Conservation (phyloP, 441 rosid genomes). For the Euphorbia schlechtendalii region DNA sequence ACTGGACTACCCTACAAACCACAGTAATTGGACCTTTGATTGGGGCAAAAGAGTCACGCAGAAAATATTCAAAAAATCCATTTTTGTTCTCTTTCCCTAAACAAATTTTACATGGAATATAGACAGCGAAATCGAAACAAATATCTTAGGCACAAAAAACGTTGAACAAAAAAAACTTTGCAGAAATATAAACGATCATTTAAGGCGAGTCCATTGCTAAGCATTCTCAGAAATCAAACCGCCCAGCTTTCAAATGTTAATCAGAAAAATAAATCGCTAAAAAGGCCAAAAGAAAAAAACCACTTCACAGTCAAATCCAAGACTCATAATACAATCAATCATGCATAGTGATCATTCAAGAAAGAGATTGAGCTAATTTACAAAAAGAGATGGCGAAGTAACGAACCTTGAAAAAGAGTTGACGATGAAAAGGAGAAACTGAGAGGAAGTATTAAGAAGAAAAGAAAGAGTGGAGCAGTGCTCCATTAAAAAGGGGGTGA, state of each 20-base stretch:
- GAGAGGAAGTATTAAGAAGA: not conserved
- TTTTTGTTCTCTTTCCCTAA: too few relatives aligned
- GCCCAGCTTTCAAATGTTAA: not conserved
- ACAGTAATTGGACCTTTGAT: not conserved
- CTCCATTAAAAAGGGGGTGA: not conserved
- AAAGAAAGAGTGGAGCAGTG: not conserved
- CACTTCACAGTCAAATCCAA: not conserved
- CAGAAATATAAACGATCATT: not conserved
- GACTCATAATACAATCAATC: not conserved
- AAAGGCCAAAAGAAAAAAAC: not conserved
- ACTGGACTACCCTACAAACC: not conserved
- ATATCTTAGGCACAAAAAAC: not conserved
- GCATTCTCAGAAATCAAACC: conserved; percentile 7
- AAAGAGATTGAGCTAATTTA: not conserved
- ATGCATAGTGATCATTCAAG: not conserved
- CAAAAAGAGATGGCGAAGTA: not conserved
- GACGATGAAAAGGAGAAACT: not conserved
- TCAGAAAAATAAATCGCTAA: not conserved
- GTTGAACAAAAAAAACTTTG: not conserved
- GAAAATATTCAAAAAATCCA: too few relatives aligned
- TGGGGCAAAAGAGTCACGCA: not conserved
- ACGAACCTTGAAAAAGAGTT: not conserved
- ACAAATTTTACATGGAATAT: not conserved
- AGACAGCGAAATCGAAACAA: not conserved
- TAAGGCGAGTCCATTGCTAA: not conserved